Conservation (phyloP, 805 yeast genomes). For the Kazachstania bromeliacearum region DNA sequence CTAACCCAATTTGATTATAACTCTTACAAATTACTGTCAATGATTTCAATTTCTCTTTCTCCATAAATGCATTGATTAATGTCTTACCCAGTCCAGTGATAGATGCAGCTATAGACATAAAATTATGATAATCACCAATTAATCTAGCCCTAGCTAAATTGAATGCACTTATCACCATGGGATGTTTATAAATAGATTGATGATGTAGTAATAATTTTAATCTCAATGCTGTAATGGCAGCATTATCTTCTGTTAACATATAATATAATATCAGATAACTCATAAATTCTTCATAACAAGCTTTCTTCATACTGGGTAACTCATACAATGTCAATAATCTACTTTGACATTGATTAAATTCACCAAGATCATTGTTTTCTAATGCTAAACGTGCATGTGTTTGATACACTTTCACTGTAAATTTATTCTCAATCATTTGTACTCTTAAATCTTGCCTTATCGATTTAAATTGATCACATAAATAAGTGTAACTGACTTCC, state of each 20-base stretch:
- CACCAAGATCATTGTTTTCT: constrained; percentile 78
- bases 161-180: constrained; percentile 22
- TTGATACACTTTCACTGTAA: constrained; percentile 74
- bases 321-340: constrained; percentile 60
- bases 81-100: constrained; percentile 37
- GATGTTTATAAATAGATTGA: constrained; percentile 11
- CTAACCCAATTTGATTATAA: constrained; percentile 40
- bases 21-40: constrained; percentile 47
- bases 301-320: constrained; percentile 26
- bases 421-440: constrained; percentile 71
- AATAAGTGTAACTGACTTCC: constrained; percentile 57
- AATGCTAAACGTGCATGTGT: constrained; percentile 82
- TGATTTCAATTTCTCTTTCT: constrained; percentile 48
- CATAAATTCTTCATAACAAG: constrained; percentile 49
- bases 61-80: constrained; percentile 45
- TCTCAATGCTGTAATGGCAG: constrained; percentile 19
- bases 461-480: constrained; percentile 85
- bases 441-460: constrained; percentile 89
- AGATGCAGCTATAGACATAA: constrained; percentile 37
- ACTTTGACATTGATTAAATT: constrained; percentile 90
- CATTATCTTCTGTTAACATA: constrained; percentile 58
- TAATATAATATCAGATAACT: constrained; percentile 68
- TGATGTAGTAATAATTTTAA: constrained; percentile 15
- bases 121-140: constrained; percentile 42
- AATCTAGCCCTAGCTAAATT: constrained; percentile 26